Evolutionary conservation across 1,284 basidiomycete species (phyloP), one percentile per base, ranked within the genome.

Genomic region (Athelia psychrophila): DNA sequence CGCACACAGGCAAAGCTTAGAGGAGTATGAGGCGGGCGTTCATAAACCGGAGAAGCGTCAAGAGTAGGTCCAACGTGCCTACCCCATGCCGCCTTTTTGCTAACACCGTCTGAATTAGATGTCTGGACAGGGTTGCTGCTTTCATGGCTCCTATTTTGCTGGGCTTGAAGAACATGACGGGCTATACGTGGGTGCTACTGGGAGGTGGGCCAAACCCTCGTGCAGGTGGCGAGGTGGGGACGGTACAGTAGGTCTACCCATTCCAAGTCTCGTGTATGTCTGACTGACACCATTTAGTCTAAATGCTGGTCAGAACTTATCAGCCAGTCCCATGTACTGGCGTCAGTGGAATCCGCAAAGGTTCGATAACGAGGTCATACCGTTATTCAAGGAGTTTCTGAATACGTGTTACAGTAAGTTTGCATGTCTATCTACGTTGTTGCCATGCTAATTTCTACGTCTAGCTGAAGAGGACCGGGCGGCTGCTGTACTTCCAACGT

Each of bases 1-100:
- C 3, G 44, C n/a, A 20, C 49, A 52, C 33, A 12, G 13, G 15
- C 30, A 35, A 24, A 47, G 33, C 12, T 16, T 52, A 51, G 51
- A 52, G 48, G n/a, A 45, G 2, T 30, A 40, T 6, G 47, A 44
- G 22, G 10, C 5, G 15, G 27, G 13, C 5, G 13, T 6, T 30
- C 27, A 13, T 6, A 8, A 5, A n/a, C 51, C 51, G 2, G 48
- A 52, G 46, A 38, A 54, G 23, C 52, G 51, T 19, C 32, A 54
- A 33, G 35, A 30, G 53, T 54, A 35, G 45, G 45, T 54, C 49
- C 53, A 47, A 42, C 6, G 6, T n/a, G 5, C 38, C n/a, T 42
- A 18, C 8, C 16, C 10, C n/a, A 12, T 35, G 33, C 9, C n/a
- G 5, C 16, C n/a, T 5, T 22, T 18, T 22, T 42, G 38, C 20